Conservation (phyloP, 768 basidiomycete species). For the Cubamyces sp. region DNA sequence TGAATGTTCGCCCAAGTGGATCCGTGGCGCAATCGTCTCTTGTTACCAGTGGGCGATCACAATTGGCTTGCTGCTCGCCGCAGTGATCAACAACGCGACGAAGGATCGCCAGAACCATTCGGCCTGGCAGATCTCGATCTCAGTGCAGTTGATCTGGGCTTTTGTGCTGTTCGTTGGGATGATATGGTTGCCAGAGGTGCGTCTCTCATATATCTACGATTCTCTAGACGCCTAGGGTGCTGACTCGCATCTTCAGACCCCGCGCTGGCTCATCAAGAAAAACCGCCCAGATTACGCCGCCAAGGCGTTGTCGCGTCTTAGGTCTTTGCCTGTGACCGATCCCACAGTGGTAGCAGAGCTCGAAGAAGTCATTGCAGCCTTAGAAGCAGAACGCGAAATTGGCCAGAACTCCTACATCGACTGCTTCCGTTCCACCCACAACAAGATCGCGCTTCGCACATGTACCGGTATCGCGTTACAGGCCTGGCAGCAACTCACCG, state of each 20-base stretch:
- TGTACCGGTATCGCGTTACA: constrained; percentile 82
- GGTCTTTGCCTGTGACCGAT: constrained; percentile 30
- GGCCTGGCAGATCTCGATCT: constrained; percentile 70
- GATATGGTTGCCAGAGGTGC: constrained; percentile 62
- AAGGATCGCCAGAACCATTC: constrained; percentile 45
- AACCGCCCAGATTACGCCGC: constrained; percentile 60
- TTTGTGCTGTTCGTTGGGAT: constrained; percentile 70
- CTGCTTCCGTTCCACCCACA: constrained; percentile 45
- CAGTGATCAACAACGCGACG: constrained; percentile 44
- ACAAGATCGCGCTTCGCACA: constrained; percentile 70
- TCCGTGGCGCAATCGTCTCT: constrained; percentile 34
- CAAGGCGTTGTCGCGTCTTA: constrained; percentile 52
- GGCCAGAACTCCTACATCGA: constrained; percentile 15
- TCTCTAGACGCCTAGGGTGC: neutral
- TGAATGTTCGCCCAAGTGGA: constrained; percentile 67
- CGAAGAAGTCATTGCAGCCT: constrained; percentile 31
- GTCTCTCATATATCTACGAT: constrained; percentile 16
- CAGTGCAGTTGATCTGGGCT: constrained; percentile 80
- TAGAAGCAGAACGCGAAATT: constrained; percentile 31
- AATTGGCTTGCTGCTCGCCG: constrained; percentile 71
- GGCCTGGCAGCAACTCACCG: constrained; percentile 76
- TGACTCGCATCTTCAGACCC: constrained; percentile 40
- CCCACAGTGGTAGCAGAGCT: constrained; percentile 38
- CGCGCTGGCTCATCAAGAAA: constrained; percentile 73
- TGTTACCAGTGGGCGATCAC: constrained; percentile 61